A percentile compares a stretch with the other conserved stretches of the same genome.
These are phyloP conservation scores for Colletotrichum tofieldiae DNA, from an alignment of 2,329 filamentous ascomycete genomes.

Conservation along the genomic window DNA sequence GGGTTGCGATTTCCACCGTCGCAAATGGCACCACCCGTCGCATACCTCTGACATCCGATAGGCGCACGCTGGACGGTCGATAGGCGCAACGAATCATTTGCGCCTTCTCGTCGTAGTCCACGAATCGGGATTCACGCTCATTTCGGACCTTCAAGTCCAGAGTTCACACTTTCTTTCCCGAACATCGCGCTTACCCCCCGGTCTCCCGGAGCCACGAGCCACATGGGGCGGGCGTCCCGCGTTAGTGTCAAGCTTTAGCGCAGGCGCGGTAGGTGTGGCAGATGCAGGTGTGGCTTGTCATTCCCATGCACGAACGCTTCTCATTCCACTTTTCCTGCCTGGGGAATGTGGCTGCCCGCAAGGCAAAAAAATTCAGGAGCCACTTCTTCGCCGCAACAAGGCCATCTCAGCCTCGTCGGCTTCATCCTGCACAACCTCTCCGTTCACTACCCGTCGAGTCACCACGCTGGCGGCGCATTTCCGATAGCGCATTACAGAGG, in stretches of 20 bases:
- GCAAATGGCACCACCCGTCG: constrained; percentile 31
- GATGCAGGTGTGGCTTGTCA: constrained; percentile 23
- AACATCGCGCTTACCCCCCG: constrained; percentile 35
- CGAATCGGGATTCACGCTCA: constrained; percentile 12
- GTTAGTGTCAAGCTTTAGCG: constrained; percentile 16
- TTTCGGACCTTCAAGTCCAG: not conserved
- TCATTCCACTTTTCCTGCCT: constrained; percentile 17
- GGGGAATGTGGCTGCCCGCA: constrained; percentile 22
- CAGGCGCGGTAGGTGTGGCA: constrained; percentile 27
- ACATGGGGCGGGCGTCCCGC: constrained; percentile 5
- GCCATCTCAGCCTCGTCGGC: constrained; percentile 42
- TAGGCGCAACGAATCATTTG: not conserved
- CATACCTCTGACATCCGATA: constrained; percentile 14
- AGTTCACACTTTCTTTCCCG: constrained; percentile 10
- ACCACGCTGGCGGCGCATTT: constrained; percentile 39
- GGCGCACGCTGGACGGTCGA: not conserved
- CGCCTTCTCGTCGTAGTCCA: not conserved
- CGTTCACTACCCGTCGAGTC: constrained; percentile 38
- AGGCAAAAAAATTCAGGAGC: constrained; percentile 37
- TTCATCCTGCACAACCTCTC: constrained; percentile 38
- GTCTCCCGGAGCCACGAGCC: not conserved
- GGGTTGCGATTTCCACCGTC: constrained; percentile 30
- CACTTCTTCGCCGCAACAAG: constrained; percentile 38
- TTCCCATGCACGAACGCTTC: not conserved
- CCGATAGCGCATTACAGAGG: constrained; percentile 34